Evolutionary conservation across 345 rosid genomes (phyloP), one percentile per base, ranked within the genome.

Genomic region (Camelina neglecta): DNA sequence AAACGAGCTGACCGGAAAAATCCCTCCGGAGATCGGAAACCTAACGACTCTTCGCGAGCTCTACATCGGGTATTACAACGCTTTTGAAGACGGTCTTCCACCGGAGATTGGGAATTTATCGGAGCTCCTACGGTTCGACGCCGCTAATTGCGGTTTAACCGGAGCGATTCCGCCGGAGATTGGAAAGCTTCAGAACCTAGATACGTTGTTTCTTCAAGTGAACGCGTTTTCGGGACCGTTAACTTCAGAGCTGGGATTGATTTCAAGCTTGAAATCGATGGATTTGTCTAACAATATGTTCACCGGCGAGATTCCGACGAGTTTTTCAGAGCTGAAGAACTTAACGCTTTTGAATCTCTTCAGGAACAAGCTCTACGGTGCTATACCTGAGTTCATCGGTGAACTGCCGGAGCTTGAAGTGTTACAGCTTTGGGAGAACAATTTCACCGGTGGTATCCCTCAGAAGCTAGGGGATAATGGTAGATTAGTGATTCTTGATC

Each of bases 381-480:
- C 84, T 2, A 88, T 92, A 70, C 97, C 96, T 2, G 93, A 85
- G 73, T 88, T 87, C 51, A 75, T 92, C 66, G 92, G 86, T 6
- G 90, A 87, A 6, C 47, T 90, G 58, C 90, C 97, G 36, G 69
- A 73, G 76, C 87, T 90, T 15, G 86, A 92, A 73, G 96, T 92
- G 73, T 75, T 92, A 51, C 96, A 90, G 85, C 58, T 92, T 8
- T 92, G 97, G 96, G 96, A 88, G 72, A 92, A 92, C 72, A 90
- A 92, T 75, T 90, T 92, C 79, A 90, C 97, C 0, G 93, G 89
- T 10, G 83, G 77, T 8, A 85, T 90, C 42, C 96, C 97, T 16
- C 85, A 71, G 65, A 80, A 75, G 11, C 36, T 92, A 59, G 96
- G 97, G 31, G 79, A 69, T 12, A 88, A 88, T 41, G 92, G 89